Conservation (phyloP, 2,329 filamentous ascomycete genomes). For the Trichophyton equinum region DNA sequence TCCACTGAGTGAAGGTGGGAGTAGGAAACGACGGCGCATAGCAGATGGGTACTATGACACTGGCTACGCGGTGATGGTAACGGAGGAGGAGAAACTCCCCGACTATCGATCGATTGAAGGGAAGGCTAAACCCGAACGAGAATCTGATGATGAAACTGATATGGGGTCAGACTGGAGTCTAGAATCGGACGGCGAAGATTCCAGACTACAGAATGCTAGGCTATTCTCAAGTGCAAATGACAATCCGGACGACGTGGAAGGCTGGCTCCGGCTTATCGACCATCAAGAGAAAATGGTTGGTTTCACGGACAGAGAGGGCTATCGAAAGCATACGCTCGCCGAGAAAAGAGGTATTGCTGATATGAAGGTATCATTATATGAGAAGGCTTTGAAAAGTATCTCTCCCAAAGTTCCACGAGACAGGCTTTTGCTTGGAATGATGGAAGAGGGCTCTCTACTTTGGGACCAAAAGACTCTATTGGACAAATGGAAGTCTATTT, state of each 20-base stretch:
- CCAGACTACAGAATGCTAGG: slow-evolving; percentile 36
- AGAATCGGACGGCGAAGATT: slow-evolving; percentile 32
- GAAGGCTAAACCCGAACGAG: slow-evolving; percentile 41
- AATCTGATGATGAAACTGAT: slow-evolving; percentile 37
- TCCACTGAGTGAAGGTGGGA: slow-evolving; percentile 17
- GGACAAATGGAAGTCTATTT: slow-evolving; percentile 52
- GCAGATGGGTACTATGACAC: slow-evolving; percentile 14
- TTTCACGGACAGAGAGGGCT: slow-evolving; percentile 23
- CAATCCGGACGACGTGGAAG: slow-evolving; percentile 51
- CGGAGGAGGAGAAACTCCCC: slow-evolving; percentile 39
- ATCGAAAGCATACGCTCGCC: slow-evolving; percentile 39
- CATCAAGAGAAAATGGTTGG: slow-evolving; percentile 61
- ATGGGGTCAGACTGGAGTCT: slow-evolving; percentile 38
- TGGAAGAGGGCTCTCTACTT: slow-evolving; percentile 60
- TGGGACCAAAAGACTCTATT: slow-evolving; percentile 55
- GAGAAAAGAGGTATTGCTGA: slow-evolving; percentile 61
- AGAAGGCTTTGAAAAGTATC: slow-evolving; percentile 57
- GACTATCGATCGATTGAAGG: slow-evolving; percentile 55
- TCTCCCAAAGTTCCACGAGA: slow-evolving; percentile 39
- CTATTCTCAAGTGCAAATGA: slow-evolving; percentile 53
- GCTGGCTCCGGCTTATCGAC: slow-evolving; percentile 67
- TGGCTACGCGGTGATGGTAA: slow-evolving; percentile 25
- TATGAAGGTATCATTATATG: slow-evolving; percentile 66
- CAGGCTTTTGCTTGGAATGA: slow-evolving; percentile 52
- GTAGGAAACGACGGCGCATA: slow-evolving; percentile 32